These are phyloP conservation scores for Boletus huronensis DNA, from an alignment of 768 basidiomycete genomes.

Conservation along the genomic window DNA sequence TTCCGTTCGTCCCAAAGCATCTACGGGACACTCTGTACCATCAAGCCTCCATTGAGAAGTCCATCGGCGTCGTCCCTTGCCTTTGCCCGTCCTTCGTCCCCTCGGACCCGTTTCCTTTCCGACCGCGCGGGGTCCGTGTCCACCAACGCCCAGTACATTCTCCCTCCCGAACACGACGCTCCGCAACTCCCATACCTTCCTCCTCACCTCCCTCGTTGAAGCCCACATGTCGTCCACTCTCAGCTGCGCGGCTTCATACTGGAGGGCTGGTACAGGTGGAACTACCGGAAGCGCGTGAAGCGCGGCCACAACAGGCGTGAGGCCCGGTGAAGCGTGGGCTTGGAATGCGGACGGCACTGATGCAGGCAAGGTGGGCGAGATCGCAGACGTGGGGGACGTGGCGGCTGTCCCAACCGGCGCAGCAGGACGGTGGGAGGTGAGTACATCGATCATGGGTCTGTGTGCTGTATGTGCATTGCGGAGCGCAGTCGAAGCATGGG, in stretches of 20 bases:
- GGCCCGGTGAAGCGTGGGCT: background rate
- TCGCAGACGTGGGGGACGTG: background rate
- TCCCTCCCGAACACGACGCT: conserved; percentile 67
- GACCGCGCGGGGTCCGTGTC: conserved; percentile 43
- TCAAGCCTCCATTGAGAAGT: conserved; percentile 62
- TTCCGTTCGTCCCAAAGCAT: conserved; percentile 67
- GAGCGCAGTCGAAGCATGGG: conserved; percentile 51
- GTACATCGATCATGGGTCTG: conserved; percentile 41
- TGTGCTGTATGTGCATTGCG: conserved; percentile 58
- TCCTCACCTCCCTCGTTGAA: conserved; percentile 55
- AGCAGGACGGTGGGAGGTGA: conserved; percentile 32
- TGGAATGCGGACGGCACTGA: conserved; percentile 2
- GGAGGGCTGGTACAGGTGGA: conserved; percentile 41
- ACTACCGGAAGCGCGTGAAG: conserved; percentile 33
- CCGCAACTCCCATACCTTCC: conserved; percentile 61
- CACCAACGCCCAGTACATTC: conserved; percentile 39
- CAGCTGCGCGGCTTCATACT: conserved; percentile 72
- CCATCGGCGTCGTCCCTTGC: conserved; percentile 45
- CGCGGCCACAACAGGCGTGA: conserved; percentile 28
- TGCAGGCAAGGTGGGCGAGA: background rate
- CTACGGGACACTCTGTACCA: conserved; percentile 59
- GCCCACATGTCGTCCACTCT: conserved; percentile 64
- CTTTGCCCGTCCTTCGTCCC: conserved; percentile 37
- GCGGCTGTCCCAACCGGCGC: background rate
- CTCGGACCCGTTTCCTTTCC: conserved; percentile 42